phyloP scores from a whole-genome alignment of 2,329 filamentous ascomycete genomes.

The Metarhizium anisopliae region DNA sequence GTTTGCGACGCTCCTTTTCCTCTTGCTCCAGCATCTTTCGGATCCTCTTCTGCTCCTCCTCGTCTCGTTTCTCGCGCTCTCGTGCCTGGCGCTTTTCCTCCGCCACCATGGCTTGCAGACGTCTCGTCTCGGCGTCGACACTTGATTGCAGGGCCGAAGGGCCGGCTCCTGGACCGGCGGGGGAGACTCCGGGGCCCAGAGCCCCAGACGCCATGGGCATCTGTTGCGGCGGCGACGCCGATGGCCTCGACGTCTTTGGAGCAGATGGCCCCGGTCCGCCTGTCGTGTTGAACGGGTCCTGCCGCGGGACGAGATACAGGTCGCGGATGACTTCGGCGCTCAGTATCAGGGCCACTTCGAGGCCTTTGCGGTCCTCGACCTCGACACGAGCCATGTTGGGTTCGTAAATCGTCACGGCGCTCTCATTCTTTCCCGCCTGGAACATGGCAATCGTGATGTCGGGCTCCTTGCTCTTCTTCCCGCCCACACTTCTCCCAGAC shows the following conservation, averaged over 20 bases:
- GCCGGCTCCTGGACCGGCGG: slow-evolving; percentile 3
- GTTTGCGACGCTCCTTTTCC: slow-evolving; percentile 45
- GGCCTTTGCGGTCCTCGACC: slow-evolving; percentile 85
- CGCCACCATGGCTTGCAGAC: slow-evolving; percentile 49
- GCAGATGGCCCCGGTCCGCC: slow-evolving; percentile 22
- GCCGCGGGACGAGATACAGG: slow-evolving; percentile 53
- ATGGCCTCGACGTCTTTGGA: slow-evolving; percentile 1
- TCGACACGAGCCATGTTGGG: slow-evolving; percentile 86
- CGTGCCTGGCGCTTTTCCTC: slow-evolving; percentile 42
- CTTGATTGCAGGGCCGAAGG: slow-evolving; percentile 23
- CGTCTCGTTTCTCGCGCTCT: slow-evolving; percentile 48
- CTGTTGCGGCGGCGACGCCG: slow-evolving; percentile 17
- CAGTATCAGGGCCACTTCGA: slow-evolving; percentile 71
- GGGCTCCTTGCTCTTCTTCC: slow-evolving; percentile 81
- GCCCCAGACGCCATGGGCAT: slow-evolving; percentile 27
- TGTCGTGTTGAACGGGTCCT: slow-evolving; percentile 70
- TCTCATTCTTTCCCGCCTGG: slow-evolving; percentile 57
- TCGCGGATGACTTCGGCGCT: slow-evolving; percentile 57
- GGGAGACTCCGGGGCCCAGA: slow-evolving; percentile 17
- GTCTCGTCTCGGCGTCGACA: slow-evolving; percentile 69
- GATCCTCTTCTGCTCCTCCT: slow-evolving; percentile 44
- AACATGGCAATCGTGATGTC: slow-evolving; percentile 94
- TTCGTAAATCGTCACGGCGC: slow-evolving; percentile 74
- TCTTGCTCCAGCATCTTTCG: slow-evolving; percentile 59
- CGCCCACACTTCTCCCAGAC: slow-evolving; percentile 65